These are phyloP conservation scores for Neurospora sp. DNA, from an alignment of 2,329 filamentous ascomycete species.

Conservation along the genomic window DNA sequence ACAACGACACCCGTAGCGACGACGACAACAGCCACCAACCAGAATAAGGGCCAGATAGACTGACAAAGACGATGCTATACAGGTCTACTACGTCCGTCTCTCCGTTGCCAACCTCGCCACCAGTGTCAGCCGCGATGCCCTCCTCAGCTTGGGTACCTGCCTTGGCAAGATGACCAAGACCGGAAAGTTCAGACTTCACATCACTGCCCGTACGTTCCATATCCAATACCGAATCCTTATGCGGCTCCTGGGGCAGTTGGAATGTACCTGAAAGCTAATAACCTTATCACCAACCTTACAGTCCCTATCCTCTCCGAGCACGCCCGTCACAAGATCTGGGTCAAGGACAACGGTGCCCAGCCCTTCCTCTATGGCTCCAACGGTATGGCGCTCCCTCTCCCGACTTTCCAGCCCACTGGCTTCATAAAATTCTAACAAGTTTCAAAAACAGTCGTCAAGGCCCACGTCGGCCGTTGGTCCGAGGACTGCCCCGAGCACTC, in stretches of 20 bases:
- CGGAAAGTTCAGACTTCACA: slow-evolving; percentile 88
- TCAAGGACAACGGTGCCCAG: slow-evolving; percentile 94
- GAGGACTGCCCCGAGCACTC: slow-evolving; percentile 92
- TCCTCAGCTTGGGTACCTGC: slow-evolving; percentile 83
- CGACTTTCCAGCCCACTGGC: neutral
- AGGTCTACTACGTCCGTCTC: slow-evolving; percentile 87
- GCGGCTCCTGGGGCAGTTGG: neutral
- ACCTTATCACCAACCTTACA: neutral
- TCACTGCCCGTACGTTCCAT: slow-evolving; percentile 48
- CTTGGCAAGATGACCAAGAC: slow-evolving; percentile 93
- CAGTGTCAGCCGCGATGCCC: slow-evolving; percentile 68
- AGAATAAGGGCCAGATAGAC: neutral
- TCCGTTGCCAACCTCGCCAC: slow-evolving; percentile 87
- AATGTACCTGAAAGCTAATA: neutral
- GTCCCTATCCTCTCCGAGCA: slow-evolving; percentile 83
- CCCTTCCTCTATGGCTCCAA: slow-evolving; percentile 94
- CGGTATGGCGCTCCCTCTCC: slow-evolving; percentile 12
- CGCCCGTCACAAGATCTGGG: slow-evolving; percentile 93
- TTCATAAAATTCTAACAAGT: neutral
- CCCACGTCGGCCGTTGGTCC: slow-evolving; percentile 66
- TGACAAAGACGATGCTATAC: slow-evolving; percentile 30
- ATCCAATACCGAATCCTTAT: neutral
- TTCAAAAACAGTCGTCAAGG: slow-evolving; percentile 46
- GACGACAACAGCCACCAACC: neutral
- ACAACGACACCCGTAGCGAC: neutral